Evolutionary conservation across 352 stramenopile species (phyloP), one percentile per base, ranked within the genome.

Genomic region (Phytophthora pisi): DNA sequence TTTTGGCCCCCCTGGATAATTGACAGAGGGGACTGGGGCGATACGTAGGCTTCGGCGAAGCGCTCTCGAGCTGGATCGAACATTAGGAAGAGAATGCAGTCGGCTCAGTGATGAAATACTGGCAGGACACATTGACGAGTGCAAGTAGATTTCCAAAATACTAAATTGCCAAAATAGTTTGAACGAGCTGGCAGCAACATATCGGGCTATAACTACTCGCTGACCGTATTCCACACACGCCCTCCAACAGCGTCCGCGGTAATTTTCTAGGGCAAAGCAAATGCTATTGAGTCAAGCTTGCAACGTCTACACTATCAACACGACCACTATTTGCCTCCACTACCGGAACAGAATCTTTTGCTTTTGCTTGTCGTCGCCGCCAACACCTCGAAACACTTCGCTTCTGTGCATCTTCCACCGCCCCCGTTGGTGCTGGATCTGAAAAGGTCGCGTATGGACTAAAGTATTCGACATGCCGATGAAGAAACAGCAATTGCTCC

Each of bases 401-500:
- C 50, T 36, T 40, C 1, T 0, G 40, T 46, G 11, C 40, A 56
- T 18, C 10, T 5, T 36, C 36, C 5, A 5, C 50, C 4, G 1
- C 34, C 49, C 16, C 7, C 30, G 9, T 13, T 5, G 43, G n/a
- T 28, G 36, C 23, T 43, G 58, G 52, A 2, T 68, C 65, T 3
- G 52, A 57, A 20, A 77, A 70, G 0, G 64, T 77, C 1, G 50
- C 54, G 54, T 64, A 61, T 16, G 64, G 58, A 28, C 69, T 70
- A 11, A 64, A 63, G 46, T 64, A 73, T 31, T 73, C 64, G 2
- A 77, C 59, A 23, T 64, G 59, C 15, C 69, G 49, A 11, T 57
- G 56, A 18, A 77, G 73, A 34, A 73, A 73, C 9, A 73, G 51
- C 26, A 73, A 55, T 56, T 73, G 64, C 18, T 64, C 64, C 0